phyloP scores from a whole-genome alignment of 2,329 filamentous ascomycete genomes.

The Exophiala lecanii-corni region DNA sequence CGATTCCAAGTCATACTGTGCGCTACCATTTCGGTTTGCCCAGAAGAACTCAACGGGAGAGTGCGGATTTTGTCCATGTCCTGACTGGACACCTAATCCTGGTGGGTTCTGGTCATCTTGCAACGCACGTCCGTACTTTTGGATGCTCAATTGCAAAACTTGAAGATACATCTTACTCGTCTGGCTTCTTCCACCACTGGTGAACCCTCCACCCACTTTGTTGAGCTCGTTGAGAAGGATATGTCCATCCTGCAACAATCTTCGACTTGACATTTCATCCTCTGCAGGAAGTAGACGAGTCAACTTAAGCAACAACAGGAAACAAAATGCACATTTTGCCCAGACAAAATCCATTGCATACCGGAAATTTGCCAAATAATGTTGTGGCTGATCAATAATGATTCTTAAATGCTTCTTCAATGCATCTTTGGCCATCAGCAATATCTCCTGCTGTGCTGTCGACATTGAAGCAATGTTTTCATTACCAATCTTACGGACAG shows the following conservation, averaged over 20 bases:
- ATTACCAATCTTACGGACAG: conserved; percentile 45
- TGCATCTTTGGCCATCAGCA: conserved; percentile 48
- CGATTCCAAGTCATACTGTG: conserved; percentile 44
- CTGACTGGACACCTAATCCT: conserved; percentile 1
- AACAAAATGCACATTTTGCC: conserved; percentile 56
- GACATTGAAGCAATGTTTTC: conserved; percentile 51
- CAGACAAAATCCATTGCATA: conserved; percentile 57
- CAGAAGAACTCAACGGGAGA: conserved; percentile 31
- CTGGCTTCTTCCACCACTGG: conserved; percentile 34
- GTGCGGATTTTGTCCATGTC: conserved; percentile 1
- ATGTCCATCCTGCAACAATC: conserved; percentile 42
- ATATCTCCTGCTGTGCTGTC: conserved; percentile 42
- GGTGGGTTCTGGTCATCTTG: conserved; percentile 29
- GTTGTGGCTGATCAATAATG: conserved; percentile 42
- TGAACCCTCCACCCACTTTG: conserved; percentile 27
- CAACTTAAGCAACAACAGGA: conserved; percentile 51
- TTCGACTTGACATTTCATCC: conserved; percentile 33
- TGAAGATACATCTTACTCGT: conserved; percentile 47
- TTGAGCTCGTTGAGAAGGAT: conserved; percentile 41
- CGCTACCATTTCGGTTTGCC: conserved; percentile 37
- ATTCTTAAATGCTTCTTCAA: conserved; percentile 48
- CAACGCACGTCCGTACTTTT: conserved; percentile 48
- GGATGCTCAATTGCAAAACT: conserved; percentile 46
- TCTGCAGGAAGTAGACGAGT: conserved; percentile 46
- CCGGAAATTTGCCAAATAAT: conserved; percentile 49